These are phyloP conservation scores for Endotrypanum monterogeii DNA, from an alignment of 208 protist species.

Conservation along the genomic window DNA sequence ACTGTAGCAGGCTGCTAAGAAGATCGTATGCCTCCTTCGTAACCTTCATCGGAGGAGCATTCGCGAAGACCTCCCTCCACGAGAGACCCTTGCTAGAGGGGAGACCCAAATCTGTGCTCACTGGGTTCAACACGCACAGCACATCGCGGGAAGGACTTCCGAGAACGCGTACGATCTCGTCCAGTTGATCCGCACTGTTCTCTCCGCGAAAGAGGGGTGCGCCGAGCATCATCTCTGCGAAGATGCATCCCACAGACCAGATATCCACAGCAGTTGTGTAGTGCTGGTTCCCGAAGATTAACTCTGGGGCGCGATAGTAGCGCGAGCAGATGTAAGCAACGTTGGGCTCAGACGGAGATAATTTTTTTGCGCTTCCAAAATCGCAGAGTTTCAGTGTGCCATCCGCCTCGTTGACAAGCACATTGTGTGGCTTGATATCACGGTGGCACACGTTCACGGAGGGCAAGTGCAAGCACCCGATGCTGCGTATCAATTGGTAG, in stretches of 20 bases:
- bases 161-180: constrained; percentile 97
- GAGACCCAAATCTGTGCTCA: constrained; percentile 47
- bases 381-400: constrained; percentile 97
- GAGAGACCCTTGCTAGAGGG: constrained; percentile 50
- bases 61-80: constrained; percentile 72
- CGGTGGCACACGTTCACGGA: constrained; percentile 94
- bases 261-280: constrained; percentile 99
- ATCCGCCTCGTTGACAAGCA: constrained; percentile 98
- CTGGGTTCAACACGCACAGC: constrained; percentile 69
- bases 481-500: constrained; percentile 89
- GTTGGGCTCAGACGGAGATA: constrained; percentile 97
- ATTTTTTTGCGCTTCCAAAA: constrained; percentile 99
- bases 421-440: constrained; percentile 99
- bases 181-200: constrained; percentile 98
- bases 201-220: constrained; percentile 99
- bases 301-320: constrained; percentile 99
- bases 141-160: constrained; percentile 91
- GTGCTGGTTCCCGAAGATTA: constrained; percentile 98
- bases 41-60: constrained; percentile 33
- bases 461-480: constrained; percentile 96
- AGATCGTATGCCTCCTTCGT: constrained; percentile 92
- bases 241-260: constrained; percentile 99
- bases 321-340: constrained; percentile 99
- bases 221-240: constrained; percentile 99
- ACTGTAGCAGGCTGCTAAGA: constrained; percentile 93